Evolutionary conservation across 176 grass and related monocot genomes (phyloP).

Genomic region (Eleusine indica): DNA sequence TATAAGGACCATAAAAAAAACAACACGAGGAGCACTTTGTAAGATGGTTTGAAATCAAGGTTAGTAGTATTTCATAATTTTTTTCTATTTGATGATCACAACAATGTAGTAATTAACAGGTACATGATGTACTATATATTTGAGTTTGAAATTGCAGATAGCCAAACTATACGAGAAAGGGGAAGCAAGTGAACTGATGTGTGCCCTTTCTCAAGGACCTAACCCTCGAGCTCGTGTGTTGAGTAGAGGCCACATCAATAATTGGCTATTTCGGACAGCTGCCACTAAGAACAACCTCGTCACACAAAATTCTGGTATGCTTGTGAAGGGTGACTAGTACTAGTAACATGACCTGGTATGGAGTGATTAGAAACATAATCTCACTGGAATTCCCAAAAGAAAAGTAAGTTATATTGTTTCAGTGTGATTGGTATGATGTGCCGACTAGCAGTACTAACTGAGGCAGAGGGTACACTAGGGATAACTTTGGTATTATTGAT

Average conservation of each 20-base stretch:
- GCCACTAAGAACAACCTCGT: background rate
- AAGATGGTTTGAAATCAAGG: background rate
- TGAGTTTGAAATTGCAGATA: background rate
- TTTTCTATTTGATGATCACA: background rate
- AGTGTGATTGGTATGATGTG: too few relatives aligned
- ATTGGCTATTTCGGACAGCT: background rate
- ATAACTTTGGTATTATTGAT: too few relatives aligned
- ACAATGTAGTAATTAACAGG: too few relatives aligned
- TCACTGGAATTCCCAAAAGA: background rate
- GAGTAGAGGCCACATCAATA: background rate
- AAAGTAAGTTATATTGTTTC: too few relatives aligned
- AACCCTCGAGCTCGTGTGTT: background rate
- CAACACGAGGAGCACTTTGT: background rate
- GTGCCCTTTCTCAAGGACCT: too few relatives aligned
- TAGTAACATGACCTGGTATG: conserved; percentile 8
- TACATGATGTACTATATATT: too few relatives aligned
- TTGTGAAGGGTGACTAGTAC: background rate
- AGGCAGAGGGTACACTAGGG: too few relatives aligned
- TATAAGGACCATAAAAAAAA: too few relatives aligned
- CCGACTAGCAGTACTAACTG: too few relatives aligned
- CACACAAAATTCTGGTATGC: background rate
- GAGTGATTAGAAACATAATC: background rate
- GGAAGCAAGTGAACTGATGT: background rate
- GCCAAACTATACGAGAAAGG: background rate
- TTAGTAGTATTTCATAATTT: background rate